phyloP scores from a whole-genome alignment of 2,329 filamentous ascomycete genomes.

The Aspergillus sp. region DNA sequence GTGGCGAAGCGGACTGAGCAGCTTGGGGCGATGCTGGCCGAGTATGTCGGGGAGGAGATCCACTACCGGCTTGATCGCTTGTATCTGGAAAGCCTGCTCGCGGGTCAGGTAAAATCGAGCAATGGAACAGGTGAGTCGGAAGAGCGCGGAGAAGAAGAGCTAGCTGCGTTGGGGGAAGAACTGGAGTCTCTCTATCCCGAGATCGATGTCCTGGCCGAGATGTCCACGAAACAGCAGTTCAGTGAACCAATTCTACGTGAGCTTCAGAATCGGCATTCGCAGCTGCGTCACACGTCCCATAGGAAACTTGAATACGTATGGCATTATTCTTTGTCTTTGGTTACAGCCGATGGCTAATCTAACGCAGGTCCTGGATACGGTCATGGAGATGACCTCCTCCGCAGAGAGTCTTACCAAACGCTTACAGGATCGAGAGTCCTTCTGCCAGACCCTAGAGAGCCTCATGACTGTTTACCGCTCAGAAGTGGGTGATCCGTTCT shows the following conservation, averaged over 20 bases:
- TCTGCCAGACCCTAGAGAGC: conserved; percentile 25
- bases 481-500: conserved; percentile 18
- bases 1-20: conserved; percentile 20
- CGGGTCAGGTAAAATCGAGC: background rate
- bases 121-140: background rate
- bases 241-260: conserved; percentile 31
- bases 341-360: conserved; percentile 7
- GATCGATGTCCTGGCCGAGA: conserved; percentile 33
- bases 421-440: conserved; percentile 27
- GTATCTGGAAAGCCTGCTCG: conserved; percentile 26
- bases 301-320: conserved; percentile 29
- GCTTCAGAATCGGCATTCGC: conserved; percentile 24
- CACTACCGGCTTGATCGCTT: conserved; percentile 33
- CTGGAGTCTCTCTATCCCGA: conserved; percentile 34
- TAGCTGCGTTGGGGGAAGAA: conserved; percentile 27
- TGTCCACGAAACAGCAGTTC: conserved; percentile 37
- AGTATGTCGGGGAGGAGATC: conserved; percentile 30
- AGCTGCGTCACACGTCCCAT: conserved; percentile 22
- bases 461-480: conserved; percentile 24
- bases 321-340: background rate
- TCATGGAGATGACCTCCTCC: conserved; percentile 27
- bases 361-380: conserved; percentile 23
- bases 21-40: conserved; percentile 23
- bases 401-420: conserved; percentile 20
- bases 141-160: conserved; percentile 8